Conservation (phyloP, 495 filamentous ascomycete species). For the Lasiosphaeria ovina region DNA sequence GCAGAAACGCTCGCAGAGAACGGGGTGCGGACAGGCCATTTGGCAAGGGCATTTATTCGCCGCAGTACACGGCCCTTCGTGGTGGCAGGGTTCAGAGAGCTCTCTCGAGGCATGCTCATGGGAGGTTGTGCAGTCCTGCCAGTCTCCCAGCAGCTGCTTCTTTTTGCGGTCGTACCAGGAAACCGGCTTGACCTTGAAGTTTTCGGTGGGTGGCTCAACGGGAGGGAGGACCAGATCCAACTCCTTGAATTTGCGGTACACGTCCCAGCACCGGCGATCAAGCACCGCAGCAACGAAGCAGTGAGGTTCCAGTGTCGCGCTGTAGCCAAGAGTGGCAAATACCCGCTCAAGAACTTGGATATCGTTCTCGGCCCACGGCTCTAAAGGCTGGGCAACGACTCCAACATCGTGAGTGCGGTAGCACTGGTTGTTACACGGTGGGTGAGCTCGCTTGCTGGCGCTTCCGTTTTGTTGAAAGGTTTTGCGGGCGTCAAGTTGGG, state of each 20-base stretch:
- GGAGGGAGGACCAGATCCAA: conserved; percentile 32
- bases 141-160: conserved; percentile 47
- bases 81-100: conserved; percentile 42
- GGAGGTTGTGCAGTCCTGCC: conserved; percentile 45
- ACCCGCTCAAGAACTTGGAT: conserved; percentile 36
- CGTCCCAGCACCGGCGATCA: conserved; percentile 50
- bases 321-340: conserved; percentile 38
- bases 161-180: conserved; percentile 48
- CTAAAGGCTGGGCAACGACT: conserved; percentile 19
- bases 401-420: conserved; percentile 34
- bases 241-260: conserved; percentile 45
- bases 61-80: conserved; percentile 46
- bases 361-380: conserved; percentile 42
- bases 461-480: conserved; percentile 12
- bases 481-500: conserved; percentile 25
- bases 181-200: conserved; percentile 35
- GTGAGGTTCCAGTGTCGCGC: conserved; percentile 32
- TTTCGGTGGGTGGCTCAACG: conserved; percentile 20
- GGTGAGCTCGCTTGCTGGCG: conserved; percentile 10
- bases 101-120: conserved; percentile 44
- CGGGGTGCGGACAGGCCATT: conserved; percentile 31
- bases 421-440: conserved; percentile 43
- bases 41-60: conserved; percentile 55
- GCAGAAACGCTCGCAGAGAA: conserved; percentile 69
- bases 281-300: conserved; percentile 44